phyloP scores from a whole-genome alignment of 2,329 filamentous ascomycete genomes.

The Balansia obtecta region DNA sequence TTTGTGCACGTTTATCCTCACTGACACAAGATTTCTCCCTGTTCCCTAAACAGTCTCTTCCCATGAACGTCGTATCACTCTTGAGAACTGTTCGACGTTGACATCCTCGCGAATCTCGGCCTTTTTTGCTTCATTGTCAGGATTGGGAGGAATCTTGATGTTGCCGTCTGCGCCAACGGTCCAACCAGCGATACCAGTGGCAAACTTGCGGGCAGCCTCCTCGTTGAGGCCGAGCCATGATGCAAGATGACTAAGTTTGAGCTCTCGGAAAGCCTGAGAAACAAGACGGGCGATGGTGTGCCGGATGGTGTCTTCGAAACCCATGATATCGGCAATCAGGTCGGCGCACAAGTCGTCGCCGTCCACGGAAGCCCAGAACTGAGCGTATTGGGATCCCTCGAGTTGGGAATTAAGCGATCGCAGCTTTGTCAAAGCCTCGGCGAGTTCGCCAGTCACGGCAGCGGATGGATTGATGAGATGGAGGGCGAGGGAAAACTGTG shows the following conservation, averaged over 20 bases:
- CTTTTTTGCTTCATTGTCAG: conserved; percentile 95
- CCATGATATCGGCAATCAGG: conserved; percentile 82
- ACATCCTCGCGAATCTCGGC: conserved; percentile 93
- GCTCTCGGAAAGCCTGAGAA: conserved; percentile 65
- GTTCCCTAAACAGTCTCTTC: conserved; percentile 45
- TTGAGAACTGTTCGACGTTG: conserved; percentile 72
- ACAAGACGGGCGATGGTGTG: conserved; percentile 81
- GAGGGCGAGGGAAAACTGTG: conserved; percentile 88
- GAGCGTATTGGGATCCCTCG: conserved; percentile 76
- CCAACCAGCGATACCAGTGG: conserved; percentile 80
- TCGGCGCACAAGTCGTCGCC: conserved; percentile 93
- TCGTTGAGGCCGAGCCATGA: conserved; percentile 63
- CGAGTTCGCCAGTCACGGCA: conserved; percentile 55
- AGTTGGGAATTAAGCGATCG: conserved; percentile 75
- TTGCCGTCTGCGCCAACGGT: conserved; percentile 52
- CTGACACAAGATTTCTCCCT: neutral
- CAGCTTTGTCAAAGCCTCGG: conserved; percentile 85
- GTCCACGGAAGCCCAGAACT: conserved; percentile 89
- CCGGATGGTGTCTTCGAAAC: conserved; percentile 90
- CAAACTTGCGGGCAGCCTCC: conserved; percentile 61
- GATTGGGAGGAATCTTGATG: conserved; percentile 77
- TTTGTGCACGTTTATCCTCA: neutral
- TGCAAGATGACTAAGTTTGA: conserved; percentile 55
- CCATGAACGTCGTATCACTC: conserved; percentile 73
- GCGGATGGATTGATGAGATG: conserved; percentile 82